Conservation (phyloP, 2,329 filamentous ascomycete genomes). For the Colletotrichum sp. region DNA sequence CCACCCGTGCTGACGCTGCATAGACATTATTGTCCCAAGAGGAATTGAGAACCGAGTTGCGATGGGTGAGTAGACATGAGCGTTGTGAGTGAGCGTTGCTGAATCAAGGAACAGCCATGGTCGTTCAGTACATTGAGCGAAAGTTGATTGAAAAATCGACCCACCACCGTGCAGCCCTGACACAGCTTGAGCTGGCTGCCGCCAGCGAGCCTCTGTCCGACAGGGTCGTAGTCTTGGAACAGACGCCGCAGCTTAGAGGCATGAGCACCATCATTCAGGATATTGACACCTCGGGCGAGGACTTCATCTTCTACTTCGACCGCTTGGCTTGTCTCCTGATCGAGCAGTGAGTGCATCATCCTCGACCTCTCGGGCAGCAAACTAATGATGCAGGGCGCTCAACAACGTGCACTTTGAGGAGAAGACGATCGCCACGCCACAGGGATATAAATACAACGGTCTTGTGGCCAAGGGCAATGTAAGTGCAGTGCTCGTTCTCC, state of each 20-base stretch:
- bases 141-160: slow-evolving; percentile 87
- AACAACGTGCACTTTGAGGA: slow-evolving; percentile 77
- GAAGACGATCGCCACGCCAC: slow-evolving; percentile 71
- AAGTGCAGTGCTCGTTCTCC: slow-evolving; percentile 86
- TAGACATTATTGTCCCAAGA: slow-evolving; percentile 91
- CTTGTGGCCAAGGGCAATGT: slow-evolving; percentile 74
- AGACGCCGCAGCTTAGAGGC: slow-evolving; percentile 80
- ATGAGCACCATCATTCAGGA: slow-evolving; percentile 93
- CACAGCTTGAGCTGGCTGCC: slow-evolving; percentile 74
- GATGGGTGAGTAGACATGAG: slow-evolving; percentile 62
- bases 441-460: slow-evolving; percentile 72
- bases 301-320: slow-evolving; percentile 98
- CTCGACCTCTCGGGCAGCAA: background rate
- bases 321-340: slow-evolving; percentile 83
- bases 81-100: background rate
- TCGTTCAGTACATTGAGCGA: slow-evolving; percentile 89
- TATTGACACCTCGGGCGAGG: slow-evolving; percentile 78
- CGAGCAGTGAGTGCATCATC: slow-evolving; percentile 64
- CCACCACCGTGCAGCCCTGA: slow-evolving; percentile 80
- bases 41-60: slow-evolving; percentile 95
- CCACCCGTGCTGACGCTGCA: slow-evolving; percentile 15
- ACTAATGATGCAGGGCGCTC: slow-evolving; percentile 61
- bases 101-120: slow-evolving; percentile 68
- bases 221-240: slow-evolving; percentile 75
- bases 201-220: slow-evolving; percentile 75